These are phyloP conservation scores for Pseudognaphalium luteoalbum DNA, from an alignment of 129 eudicot species.

Conservation along the genomic window DNA sequence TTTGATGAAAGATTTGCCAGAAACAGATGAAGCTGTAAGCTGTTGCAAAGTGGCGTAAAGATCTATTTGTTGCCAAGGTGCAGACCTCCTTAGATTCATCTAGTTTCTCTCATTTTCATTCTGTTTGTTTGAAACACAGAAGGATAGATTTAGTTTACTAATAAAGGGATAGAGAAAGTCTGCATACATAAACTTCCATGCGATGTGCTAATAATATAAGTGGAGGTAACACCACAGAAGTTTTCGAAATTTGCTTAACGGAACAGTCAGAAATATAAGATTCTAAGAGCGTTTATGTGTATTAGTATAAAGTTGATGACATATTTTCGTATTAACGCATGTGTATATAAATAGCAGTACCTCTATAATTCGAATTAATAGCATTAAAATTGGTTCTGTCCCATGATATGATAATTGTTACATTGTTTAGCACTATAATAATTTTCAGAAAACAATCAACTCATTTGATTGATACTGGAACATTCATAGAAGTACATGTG, in stretches of 20 bases:
- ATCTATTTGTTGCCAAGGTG: conserved; percentile 76
- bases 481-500: background rate
- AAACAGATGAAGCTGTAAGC: conserved; percentile 77
- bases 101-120: background rate
- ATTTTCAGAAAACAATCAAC: background rate
- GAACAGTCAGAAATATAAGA: background rate
- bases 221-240: background rate
- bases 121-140: background rate
- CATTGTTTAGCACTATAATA: background rate
- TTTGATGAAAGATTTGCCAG: conserved; percentile 89
- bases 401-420: too few relatives aligned
- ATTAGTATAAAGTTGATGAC: background rate
- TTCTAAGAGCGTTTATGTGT: background rate
- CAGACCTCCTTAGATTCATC: background rate
- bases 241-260: background rate
- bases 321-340: too few relatives aligned
- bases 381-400: too few relatives aligned
- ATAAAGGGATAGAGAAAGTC: background rate
- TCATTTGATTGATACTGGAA: background rate
- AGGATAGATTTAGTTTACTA: background rate
- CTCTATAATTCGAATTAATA: too few relatives aligned
- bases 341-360: too few relatives aligned
- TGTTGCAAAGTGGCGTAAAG: conserved; percentile 94
- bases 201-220: background rate
- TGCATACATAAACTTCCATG: background rate